Evolutionary conservation across 306 rosid species (phyloP).

Genomic region (Medicago lupulina): DNA sequence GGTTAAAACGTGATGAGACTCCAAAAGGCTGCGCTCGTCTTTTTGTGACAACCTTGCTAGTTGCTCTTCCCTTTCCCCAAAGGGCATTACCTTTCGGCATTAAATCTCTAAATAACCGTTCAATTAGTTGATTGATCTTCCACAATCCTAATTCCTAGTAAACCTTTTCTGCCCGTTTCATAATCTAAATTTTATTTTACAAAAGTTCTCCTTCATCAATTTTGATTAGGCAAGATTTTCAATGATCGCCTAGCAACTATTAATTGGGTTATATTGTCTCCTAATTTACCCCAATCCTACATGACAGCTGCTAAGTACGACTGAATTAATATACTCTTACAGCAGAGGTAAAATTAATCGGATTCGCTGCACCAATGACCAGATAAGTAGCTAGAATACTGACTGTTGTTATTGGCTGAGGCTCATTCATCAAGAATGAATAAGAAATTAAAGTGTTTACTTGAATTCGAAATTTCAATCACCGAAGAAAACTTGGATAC

Average conservation of each 20-base stretch:
- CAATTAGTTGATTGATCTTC: background rate
- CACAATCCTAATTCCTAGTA: background rate
- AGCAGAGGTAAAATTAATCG: background rate
- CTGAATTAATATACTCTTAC: background rate
- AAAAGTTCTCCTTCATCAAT: background rate
- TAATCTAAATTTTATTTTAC: background rate
- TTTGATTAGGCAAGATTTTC: background rate
- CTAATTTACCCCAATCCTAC: background rate
- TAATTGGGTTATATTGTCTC: background rate
- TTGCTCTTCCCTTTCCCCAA: conserved; percentile 2
- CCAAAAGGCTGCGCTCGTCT: conserved; percentile 27
- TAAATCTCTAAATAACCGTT: background rate
- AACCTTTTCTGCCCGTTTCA: background rate
- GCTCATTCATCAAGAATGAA: too few species aligned
- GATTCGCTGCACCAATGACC: background rate
- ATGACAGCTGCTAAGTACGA: background rate
- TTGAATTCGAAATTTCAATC: background rate
- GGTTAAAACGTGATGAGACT: conserved; percentile 20
- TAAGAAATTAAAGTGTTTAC: background rate
- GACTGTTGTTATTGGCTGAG: too few species aligned
- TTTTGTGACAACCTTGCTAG: background rate
- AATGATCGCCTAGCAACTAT: background rate
- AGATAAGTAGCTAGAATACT: background rate
- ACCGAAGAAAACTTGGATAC: background rate
- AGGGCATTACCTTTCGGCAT: conserved; percentile 26